Percentiles rank a stretch among this genome's conserved stretches.
Evolutionary conservation across 2,329 filamentous ascomycete genomes (phyloP).

Genomic region (Colletotrichum orchidophilum): DNA sequence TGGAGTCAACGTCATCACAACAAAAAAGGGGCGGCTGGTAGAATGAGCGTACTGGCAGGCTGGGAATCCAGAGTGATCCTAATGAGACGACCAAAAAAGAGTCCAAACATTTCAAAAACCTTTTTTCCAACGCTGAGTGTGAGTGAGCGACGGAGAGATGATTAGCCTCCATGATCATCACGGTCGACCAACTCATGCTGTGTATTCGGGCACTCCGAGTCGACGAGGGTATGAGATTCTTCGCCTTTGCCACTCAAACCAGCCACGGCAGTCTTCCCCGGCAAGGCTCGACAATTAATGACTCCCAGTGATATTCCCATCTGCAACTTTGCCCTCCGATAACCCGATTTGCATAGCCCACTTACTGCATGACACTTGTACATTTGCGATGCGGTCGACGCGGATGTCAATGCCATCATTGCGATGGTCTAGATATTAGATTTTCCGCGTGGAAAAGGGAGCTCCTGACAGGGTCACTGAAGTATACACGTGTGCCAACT

Average conservation of each 20-base stretch:
- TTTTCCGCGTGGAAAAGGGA: neutral
- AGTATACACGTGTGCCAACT: neutral
- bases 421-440: neutral
- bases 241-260: neutral
- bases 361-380: neutral
- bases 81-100: slow-evolving; percentile 33
- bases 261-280: neutral
- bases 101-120: slow-evolving; percentile 15
- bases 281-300: neutral
- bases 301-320: neutral
- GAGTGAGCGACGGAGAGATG: neutral
- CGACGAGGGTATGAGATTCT: neutral
- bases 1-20: slow-evolving; percentile 22
- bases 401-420: neutral
- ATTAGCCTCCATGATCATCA: neutral
- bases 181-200: neutral
- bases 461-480: neutral
- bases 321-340: neutral
- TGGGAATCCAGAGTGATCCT: slow-evolving; percentile 27
- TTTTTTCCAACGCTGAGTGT: neutral
- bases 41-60: slow-evolving; percentile 34
- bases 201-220: neutral
- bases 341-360: neutral
- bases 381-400: neutral
- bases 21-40: slow-evolving; percentile 32